Evolutionary conservation across 176 grass and related monocot species (phyloP), one percentile per base, ranked within the genome.

Genomic region (Alloteropsis semialata): DNA sequence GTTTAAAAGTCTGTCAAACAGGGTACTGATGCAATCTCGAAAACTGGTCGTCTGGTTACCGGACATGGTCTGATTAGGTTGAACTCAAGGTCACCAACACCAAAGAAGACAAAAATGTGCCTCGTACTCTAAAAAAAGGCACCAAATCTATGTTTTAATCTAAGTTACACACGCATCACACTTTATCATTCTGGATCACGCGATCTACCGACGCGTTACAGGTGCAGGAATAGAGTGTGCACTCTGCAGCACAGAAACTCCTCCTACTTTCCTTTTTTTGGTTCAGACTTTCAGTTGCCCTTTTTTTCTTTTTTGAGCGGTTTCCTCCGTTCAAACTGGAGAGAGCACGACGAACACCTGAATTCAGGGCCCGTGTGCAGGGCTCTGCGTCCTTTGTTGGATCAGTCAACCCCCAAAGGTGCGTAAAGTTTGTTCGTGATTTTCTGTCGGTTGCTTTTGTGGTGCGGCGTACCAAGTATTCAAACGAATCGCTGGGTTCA

Each of bases 401-500:
- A 73, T 74, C 22, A 18, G 68, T 62, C 81, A 82, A 64, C 16
- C 36, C 5, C 55, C 22, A 37, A 73, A 50, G 28, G 10, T 10
- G 46, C 34, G n/a, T 41, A 28, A 39, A 42, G n/a, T 3, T 42
- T 25, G 19, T 42, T 61, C 11, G 19, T 56, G 72, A 38, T 75
- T 54, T 56, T 36, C 30, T 22, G 61, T 27, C 48, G 78, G 78
- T 54, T 39, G 46, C 78, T 80, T 80, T 68, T 41, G 22, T 13
- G 55, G n/a, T 21, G 21, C 14, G 33, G 46, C 22, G 53, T 39
- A 50, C 46, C 44, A 17, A 49, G 8, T 63, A 64, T 33, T 61
- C 41, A 28, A 43, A 9, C 9, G 10, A 46, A 63, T 44, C 19
- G 27, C 17, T 34, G 19, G 6, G 30, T 32, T 49, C 29, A 22